Conservation (phyloP, 1,284 basidiomycete species). For the Ustilago trichophora region DNA sequence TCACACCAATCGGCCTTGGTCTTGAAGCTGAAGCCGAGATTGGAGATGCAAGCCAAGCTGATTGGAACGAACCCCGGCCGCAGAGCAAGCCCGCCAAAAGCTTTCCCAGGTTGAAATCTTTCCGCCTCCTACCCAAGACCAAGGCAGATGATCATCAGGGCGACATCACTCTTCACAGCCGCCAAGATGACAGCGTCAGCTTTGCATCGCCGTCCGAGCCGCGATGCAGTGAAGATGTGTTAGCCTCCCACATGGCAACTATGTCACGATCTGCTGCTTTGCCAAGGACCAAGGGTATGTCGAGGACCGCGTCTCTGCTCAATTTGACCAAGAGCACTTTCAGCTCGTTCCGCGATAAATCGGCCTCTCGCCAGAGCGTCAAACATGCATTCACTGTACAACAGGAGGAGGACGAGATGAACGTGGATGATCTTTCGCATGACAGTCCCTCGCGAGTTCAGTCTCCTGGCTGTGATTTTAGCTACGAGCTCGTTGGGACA, state of each 20-base stretch:
- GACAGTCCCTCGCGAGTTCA: conserved; percentile 1
- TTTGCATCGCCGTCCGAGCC: background rate
- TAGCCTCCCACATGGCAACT: background rate
- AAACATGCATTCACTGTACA: background rate
- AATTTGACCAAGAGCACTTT: conserved; percentile 18
- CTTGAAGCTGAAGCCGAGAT: background rate
- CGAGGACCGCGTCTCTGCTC: conserved; percentile 21
- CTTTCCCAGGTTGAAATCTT: conserved; percentile 19
- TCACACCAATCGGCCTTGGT: conserved; percentile 11
- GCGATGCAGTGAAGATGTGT: background rate
- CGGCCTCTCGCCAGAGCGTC: background rate
- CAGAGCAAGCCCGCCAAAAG: conserved; percentile 1
- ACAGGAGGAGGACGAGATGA: background rate
- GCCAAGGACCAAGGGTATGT: conserved; percentile 7
- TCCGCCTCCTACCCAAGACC: conserved; percentile 8
- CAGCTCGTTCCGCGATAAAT: conserved; percentile 8
- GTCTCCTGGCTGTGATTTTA: conserved; percentile 14
- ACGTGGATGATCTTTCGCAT: background rate
- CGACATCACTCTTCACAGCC: background rate
- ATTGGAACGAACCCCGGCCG: too few relatives aligned
- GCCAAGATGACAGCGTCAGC: background rate
- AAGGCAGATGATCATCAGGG: background rate
- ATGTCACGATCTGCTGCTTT: background rate
- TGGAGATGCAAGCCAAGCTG: background rate
- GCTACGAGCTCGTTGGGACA: conserved; percentile 24